These are phyloP conservation scores for Cryptosporidium parvum DNA, from an alignment of 169 alveolate species.

Conservation along the genomic window DNA sequence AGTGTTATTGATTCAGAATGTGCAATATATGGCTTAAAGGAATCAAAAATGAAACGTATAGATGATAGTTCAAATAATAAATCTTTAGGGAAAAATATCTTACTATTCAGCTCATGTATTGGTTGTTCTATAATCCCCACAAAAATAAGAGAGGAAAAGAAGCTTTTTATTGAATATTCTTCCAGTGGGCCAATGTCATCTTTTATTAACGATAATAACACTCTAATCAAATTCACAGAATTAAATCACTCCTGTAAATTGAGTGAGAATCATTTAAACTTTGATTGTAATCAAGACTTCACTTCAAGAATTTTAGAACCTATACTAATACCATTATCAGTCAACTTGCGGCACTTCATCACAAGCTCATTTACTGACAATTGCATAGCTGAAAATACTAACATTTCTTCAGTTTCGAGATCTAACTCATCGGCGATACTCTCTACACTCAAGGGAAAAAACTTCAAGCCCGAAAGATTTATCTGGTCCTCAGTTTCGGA, in stretches of 20 bases:
- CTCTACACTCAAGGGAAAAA: conserved; percentile 23
- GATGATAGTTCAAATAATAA: background rate
- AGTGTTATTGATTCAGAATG: background rate
- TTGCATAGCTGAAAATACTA: background rate
- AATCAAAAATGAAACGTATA: background rate
- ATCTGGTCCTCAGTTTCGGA: conserved; percentile 44
- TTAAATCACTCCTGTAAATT: background rate
- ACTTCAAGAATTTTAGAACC: conserved; percentile 8
- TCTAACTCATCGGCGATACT: conserved; percentile 39
- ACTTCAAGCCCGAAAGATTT: conserved; percentile 27
- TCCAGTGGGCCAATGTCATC: conserved; percentile 14
- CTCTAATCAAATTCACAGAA: background rate
- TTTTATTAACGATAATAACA: background rate
- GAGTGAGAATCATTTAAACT: background rate
- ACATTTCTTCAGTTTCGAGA: background rate
- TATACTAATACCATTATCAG: conserved; percentile 41
- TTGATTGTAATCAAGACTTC: background rate
- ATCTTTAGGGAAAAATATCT: background rate
- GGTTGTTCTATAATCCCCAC: background rate
- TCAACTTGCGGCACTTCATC: conserved; percentile 34
- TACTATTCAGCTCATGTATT: conserved; percentile 9
- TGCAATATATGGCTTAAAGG: background rate
- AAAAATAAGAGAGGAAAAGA: background rate
- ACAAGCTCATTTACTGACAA: conserved; percentile 3
- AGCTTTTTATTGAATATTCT: background rate